Conservation (phyloP, 2,329 filamentous ascomycete genomes). For the Diplocarpon rosae region DNA sequence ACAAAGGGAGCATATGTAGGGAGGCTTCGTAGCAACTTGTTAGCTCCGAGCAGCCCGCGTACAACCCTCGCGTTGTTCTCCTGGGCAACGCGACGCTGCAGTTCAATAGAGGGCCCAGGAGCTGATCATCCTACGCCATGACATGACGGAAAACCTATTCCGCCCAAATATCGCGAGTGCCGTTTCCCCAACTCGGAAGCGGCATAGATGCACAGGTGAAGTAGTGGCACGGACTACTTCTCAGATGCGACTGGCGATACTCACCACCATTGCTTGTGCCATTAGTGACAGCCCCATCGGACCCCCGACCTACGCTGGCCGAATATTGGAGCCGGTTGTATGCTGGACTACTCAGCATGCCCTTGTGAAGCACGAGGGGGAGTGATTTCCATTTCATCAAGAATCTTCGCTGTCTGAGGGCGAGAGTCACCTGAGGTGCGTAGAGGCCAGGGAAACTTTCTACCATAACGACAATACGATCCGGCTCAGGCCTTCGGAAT, state of each 20-base stretch:
- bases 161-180: constrained; percentile 58
- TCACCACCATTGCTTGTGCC: constrained; percentile 60
- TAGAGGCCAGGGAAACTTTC: constrained; percentile 66
- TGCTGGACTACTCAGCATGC: constrained; percentile 79
- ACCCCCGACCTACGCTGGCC: constrained; percentile 61
- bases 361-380: constrained; percentile 60
- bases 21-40: constrained; percentile 44
- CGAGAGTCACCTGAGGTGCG: constrained; percentile 59
- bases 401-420: constrained; percentile 55
- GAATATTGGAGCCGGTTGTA: constrained; percentile 63
- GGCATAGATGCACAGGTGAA: constrained; percentile 71
- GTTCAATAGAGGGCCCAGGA: constrained; percentile 47
- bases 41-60: constrained; percentile 49
- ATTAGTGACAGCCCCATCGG: constrained; percentile 53
- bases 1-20: constrained; percentile 44
- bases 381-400: constrained; percentile 69
- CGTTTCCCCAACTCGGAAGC: constrained; percentile 79
- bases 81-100: constrained; percentile 54
- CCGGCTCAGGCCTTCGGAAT: constrained; percentile 13
- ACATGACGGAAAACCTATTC: constrained; percentile 48
- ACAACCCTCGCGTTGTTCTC: constrained; percentile 55
- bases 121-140: constrained; percentile 51
- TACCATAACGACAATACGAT: constrained; percentile 59
- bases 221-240: constrained; percentile 59
- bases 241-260: constrained; percentile 71